Percentiles rank a stretch among this genome's conserved stretches.
Evolutionary conservation across 2,329 filamentous ascomycete species (phyloP).

Genomic region (Penicillium freii): DNA sequence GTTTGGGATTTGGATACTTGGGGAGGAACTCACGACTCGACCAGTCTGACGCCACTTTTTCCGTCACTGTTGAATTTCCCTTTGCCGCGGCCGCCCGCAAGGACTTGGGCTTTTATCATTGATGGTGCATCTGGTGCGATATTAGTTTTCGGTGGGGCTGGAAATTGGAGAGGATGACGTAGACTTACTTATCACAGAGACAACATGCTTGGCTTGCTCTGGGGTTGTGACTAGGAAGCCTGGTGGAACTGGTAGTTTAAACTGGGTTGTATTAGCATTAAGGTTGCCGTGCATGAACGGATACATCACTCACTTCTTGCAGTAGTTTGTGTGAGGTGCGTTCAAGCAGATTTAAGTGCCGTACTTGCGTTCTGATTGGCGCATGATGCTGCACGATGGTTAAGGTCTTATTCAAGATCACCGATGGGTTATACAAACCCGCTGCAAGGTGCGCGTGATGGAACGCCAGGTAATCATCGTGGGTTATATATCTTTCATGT

Average conservation of each 20-base stretch:
- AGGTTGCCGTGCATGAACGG: background rate
- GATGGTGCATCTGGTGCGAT: constrained; percentile 25
- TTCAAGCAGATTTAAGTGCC: constrained; percentile 2
- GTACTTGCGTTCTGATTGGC: background rate
- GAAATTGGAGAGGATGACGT: background rate
- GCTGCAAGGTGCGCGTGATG: background rate
- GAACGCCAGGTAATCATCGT: constrained; percentile 7
- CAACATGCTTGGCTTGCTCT: constrained; percentile 24
- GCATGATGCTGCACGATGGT: background rate
- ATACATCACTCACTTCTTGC: background rate
- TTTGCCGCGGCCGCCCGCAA: constrained; percentile 34
- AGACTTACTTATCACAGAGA: constrained; percentile 25
- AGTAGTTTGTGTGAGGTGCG: constrained; percentile 4
- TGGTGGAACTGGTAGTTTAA: constrained; percentile 27
- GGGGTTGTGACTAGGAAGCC: constrained; percentile 26
- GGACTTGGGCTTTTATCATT: constrained; percentile 34
- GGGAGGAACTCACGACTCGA: constrained; percentile 20
- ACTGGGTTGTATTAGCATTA: constrained; percentile 16
- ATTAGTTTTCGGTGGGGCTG: background rate
- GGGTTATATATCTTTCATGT: background rate
- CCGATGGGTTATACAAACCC: background rate
- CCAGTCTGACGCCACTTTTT: constrained; percentile 31
- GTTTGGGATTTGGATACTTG: background rate
- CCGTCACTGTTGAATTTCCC: constrained; percentile 30
- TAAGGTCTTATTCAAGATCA: background rate